These are phyloP conservation scores for Candida freyschussii DNA, from an alignment of 1,139 yeast genomes.

Conservation along the genomic window DNA sequence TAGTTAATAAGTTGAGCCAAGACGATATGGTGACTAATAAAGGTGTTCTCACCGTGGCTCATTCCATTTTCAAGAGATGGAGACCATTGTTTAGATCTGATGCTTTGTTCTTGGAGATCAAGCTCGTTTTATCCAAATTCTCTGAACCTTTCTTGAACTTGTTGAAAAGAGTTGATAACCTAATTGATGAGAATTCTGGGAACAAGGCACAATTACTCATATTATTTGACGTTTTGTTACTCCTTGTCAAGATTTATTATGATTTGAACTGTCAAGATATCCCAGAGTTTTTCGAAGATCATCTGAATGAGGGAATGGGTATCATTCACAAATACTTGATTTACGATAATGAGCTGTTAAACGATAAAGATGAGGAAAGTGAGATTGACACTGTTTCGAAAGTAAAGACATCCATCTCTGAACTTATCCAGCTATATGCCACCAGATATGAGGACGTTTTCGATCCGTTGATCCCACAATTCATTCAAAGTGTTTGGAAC, in stretches of 20 bases:
- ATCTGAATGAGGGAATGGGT: constrained; percentile 71
- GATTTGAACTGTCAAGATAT: constrained; percentile 97
- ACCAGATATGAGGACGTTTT: constrained; percentile 91
- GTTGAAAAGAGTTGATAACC: constrained; percentile 59
- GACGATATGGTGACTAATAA: constrained; percentile 71
- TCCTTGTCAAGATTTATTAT: constrained; percentile 75
- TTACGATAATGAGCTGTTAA: constrained; percentile 50
- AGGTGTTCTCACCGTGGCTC: constrained; percentile 88
- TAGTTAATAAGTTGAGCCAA: constrained; percentile 54
- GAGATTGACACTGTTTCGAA: constrained; percentile 68
- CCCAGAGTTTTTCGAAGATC: constrained; percentile 96
- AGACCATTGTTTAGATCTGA: constrained; percentile 90
- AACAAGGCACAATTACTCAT: constrained; percentile 46
- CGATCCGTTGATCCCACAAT: constrained; percentile 66
- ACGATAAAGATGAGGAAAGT: constrained; percentile 57
- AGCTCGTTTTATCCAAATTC: constrained; percentile 80
- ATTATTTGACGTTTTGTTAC: constrained; percentile 65
- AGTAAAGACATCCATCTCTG: constrained; percentile 80
- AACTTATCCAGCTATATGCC: constrained; percentile 77
- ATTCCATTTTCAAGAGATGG: constrained; percentile 95
- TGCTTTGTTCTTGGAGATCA: constrained; percentile 81
- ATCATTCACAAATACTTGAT: constrained; percentile 76
- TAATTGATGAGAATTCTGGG: constrained; percentile 46
- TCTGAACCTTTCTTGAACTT: constrained; percentile 73
- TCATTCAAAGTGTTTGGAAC: constrained; percentile 81